Conservation (phyloP, 345 rosid species). For the Toxicodendron radicans region DNA sequence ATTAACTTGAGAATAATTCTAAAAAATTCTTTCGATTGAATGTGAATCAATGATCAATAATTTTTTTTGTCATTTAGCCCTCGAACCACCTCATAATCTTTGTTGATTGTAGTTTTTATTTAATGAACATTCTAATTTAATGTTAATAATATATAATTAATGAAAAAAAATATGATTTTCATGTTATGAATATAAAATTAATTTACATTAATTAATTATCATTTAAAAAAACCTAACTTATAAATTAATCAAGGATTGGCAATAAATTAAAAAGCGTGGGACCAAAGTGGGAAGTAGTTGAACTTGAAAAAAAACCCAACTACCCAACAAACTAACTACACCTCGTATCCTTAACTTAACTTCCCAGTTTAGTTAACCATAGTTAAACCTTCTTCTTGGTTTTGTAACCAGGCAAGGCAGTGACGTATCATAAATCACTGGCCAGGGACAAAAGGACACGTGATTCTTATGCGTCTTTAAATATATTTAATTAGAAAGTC, state of each 20-base stretch:
- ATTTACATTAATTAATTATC: too few relatives aligned
- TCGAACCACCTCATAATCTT: too few relatives aligned
- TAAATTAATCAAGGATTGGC: not conserved
- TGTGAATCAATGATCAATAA: too few relatives aligned
- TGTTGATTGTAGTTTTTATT: too few relatives aligned
- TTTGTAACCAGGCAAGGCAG: not conserved
- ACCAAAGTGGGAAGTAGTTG: not conserved
- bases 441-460: not conserved
- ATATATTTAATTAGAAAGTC: not conserved
- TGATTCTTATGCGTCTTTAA: not conserved
- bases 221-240: not conserved
- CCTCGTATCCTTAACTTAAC: not conserved
- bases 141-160: too few relatives aligned
- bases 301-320: not conserved
- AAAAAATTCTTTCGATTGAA: too few relatives aligned
- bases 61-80: too few relatives aligned
- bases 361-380: not conserved
- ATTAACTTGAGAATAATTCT: too few relatives aligned
- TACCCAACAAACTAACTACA: not conserved
- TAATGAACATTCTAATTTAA: too few relatives aligned
- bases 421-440: not conserved
- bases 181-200: too few relatives aligned
- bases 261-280: not conserved
- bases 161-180: too few relatives aligned
- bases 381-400: not conserved